phyloP scores from a whole-genome alignment of 495 filamentous ascomycete species.

The Hyaloscypha finlandica region DNA sequence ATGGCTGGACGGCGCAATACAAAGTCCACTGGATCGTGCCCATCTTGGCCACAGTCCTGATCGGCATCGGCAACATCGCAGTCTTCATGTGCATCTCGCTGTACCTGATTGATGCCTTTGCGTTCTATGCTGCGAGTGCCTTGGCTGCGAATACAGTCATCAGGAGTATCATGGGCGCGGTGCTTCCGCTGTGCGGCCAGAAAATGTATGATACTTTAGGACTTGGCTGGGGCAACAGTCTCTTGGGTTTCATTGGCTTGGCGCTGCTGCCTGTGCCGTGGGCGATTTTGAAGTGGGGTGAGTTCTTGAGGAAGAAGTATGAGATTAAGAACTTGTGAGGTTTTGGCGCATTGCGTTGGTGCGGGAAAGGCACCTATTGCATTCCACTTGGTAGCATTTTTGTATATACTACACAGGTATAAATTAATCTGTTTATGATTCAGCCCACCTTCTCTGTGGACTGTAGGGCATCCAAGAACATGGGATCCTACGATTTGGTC shows the following conservation, averaged over 20 bases:
- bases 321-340: slow-evolving; percentile 24
- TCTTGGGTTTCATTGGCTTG: slow-evolving; percentile 65
- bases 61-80: slow-evolving; percentile 52
- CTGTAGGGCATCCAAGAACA: no score
- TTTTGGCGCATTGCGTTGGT: background rate
- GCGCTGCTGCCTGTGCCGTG: slow-evolving; percentile 57
- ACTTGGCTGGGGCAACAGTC: slow-evolving; percentile 59
- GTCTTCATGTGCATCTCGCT: slow-evolving; percentile 71
- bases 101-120: slow-evolving; percentile 77
- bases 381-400: background rate
- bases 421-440: background rate
- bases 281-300: slow-evolving; percentile 49
- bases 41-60: slow-evolving; percentile 43
- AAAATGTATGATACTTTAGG: slow-evolving; percentile 62
- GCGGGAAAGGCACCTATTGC: background rate
- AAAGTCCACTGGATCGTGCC: slow-evolving; percentile 60
- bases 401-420: background rate
- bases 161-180: slow-evolving; percentile 60
- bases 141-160: slow-evolving; percentile 70
- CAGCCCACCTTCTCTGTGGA: background rate
- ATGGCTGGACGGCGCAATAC: slow-evolving; percentile 65
- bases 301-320: slow-evolving; percentile 25
- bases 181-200: slow-evolving; percentile 64
- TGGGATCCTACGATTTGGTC: no score
- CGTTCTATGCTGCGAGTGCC: slow-evolving; percentile 74